Base-by-base conservation (phyloP, 2,329 filamentous ascomycete genomes). In the Sclerotinia glacialis region DNA sequence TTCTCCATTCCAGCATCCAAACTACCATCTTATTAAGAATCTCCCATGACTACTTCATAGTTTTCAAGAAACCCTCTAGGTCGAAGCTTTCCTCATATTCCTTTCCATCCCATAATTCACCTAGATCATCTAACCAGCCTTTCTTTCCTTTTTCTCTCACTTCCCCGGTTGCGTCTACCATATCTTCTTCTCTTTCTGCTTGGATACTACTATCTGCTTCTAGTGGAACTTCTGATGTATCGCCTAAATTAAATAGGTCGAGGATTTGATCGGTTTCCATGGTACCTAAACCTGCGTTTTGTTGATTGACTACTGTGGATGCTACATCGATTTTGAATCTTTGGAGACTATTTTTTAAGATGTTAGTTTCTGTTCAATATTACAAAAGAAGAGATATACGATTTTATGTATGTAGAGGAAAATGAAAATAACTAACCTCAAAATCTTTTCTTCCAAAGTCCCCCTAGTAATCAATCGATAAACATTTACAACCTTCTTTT, bases 401-500 rank as follows among this genome's bases (percentile, higher is more conserved):
- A 52, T n/a, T n/a, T 16, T 40, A 5, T 40, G 37, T 16, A 4
- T 5, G 37, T 16, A 14, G 8, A 40, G 34, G n/a, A 37, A 49
- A 26, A 40, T 59, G 62, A 49, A 40, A n/a, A 3, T 54, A 21
- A 82, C 84, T 76, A 82, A 88, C 86, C 85, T 89, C 75, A 99
- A 82, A 76, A 99, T 99, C 86, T 99, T 99, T 82, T 99, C 95
- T 79, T 99, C 95, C 59, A 99, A 81, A 2, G 96, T 99, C 69
- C 95, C 95, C 72, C 95, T 86, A 7, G 95, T 99, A 74, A 99
- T 95, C 71, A 99, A 84, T 31, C 95, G 92, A 79, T 99, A 99
- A 21, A 99, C 95, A 76, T 99, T 99, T 72, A 99, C 95, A 47
- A 98, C 95, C 85, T 98, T 99, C 87, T 99, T 99, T 81, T 99